Base-by-base conservation (phyloP, 139 green algal species). In the Chlorella sp. region DNA sequence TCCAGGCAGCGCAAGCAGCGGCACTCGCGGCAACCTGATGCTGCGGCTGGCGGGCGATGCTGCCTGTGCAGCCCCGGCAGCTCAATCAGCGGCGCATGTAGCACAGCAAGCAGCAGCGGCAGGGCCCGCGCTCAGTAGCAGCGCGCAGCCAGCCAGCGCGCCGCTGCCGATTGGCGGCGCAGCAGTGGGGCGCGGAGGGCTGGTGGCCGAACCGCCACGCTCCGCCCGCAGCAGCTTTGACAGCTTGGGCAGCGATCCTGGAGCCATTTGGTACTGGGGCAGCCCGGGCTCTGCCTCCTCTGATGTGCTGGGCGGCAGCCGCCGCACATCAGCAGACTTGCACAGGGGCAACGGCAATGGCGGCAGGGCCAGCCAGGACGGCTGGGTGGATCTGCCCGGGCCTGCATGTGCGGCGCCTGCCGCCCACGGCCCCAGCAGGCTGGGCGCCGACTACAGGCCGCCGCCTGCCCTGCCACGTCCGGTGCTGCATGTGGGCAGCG, bases 201-300 rank as follows among this genome's bases (percentile, higher is more conserved):
- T 56, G 25, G 69, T 26, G 34, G 1, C 4, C 4, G 32, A 32
- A 1, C 39, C 36, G 25, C 26, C 70, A 0, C 3, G 26, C 12
- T 78, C 70, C 5, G 25, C 39, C 26, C 41, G 70, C 41, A 60
- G 39, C 70, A 78, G 70, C 41, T 36, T 78, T 60, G 76, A 73
- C 23, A 51, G 25, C 20, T 82, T 44, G 28, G 76, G 71, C 21
- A 82, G 76, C 76, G 76, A 82, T 32, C 64, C 64, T 44, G 76
- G 76, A 60, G 70, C 70, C 70, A 21, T 78, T 1, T 82, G 76
- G 76, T 82, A 82, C 76, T 82, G 76, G 76, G 76, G 76, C 76
- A 73, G 57, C 36, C 76, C 76, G 13, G 34, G 60, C 7, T 25
- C 20, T 15, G 20, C n/a, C 18, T 44, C n/a, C 32, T 26, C n/a